A percentile compares a stretch with the other conserved stretches of the same genome.
These are phyloP conservation scores for Perkinsus marinus DNA, from an alignment of 169 alveolate genomes.

Conservation along the genomic window DNA sequence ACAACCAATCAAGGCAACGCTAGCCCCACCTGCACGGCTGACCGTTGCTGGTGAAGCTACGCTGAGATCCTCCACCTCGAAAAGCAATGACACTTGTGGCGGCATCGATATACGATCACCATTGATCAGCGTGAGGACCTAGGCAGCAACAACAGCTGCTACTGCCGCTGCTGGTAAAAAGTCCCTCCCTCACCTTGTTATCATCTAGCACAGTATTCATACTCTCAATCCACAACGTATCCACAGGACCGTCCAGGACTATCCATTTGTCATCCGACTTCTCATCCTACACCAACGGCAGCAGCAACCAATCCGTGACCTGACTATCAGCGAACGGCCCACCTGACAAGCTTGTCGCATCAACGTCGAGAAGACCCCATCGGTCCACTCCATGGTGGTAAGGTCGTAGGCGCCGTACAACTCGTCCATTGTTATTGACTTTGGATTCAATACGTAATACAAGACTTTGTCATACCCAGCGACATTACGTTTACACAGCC, in stretches of 20 bases:
- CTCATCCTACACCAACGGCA: conserved; percentile 35
- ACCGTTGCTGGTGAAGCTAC: conserved; percentile 92
- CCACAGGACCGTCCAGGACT: conserved; percentile 84
- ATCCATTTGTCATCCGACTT: conserved; percentile 78
- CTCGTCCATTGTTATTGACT: conserved; percentile 68
- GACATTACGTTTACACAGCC: conserved; percentile 25
- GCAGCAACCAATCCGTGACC: neutral
- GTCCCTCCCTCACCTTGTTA: conserved; percentile 51
- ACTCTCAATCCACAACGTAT: conserved; percentile 89
- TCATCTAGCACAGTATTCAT: conserved; percentile 86
- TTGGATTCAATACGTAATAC: conserved; percentile 76
- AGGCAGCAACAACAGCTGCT: conserved; percentile 35
- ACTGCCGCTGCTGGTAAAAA: conserved; percentile 37
- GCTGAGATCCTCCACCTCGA: conserved; percentile 82
- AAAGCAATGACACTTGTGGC: conserved; percentile 73
- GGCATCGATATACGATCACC: conserved; percentile 78
- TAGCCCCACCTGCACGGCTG: conserved; percentile 74
- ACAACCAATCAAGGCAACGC: neutral
- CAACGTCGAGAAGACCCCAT: conserved; percentile 73
- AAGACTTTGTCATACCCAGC: conserved; percentile 12
- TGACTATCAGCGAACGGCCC: neutral
- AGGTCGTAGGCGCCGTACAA: conserved; percentile 68
- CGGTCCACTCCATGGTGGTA: conserved; percentile 81
- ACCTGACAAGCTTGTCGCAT: conserved; percentile 57
- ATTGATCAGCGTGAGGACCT: conserved; percentile 77